Conservation (phyloP, 2,329 filamentous ascomycete genomes). For the Diplocarpon rosae region DNA sequence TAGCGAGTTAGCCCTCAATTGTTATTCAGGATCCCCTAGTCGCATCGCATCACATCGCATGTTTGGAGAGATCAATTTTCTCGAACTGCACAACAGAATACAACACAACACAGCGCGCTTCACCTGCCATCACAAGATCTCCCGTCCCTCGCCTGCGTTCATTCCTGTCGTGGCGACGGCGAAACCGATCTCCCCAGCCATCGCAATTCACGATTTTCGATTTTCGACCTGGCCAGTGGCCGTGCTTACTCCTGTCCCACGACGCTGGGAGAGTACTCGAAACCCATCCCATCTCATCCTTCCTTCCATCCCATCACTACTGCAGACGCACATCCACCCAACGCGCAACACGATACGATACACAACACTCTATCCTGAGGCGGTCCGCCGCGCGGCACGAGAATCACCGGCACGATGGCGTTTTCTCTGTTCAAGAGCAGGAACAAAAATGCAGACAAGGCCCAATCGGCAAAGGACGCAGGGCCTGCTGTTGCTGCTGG, state of each 20-base stretch:
- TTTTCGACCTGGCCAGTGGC: background rate
- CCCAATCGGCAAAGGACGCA: slow-evolving; percentile 22
- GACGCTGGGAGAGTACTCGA: slow-evolving; percentile 2
- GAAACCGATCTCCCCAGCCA: too few relatives aligned
- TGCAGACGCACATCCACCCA: background rate
- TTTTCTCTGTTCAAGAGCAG: slow-evolving; percentile 71
- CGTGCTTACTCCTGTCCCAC: slow-evolving; percentile 2
- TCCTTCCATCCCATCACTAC: background rate
- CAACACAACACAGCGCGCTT: too few relatives aligned
- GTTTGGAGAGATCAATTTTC: too few relatives aligned
- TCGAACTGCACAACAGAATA: too few relatives aligned
- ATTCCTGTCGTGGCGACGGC: too few relatives aligned
- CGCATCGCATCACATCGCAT: too few relatives aligned
- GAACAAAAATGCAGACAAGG: slow-evolving; percentile 55
- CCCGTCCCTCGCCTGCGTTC: too few relatives aligned
- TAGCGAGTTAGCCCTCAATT: too few relatives aligned
- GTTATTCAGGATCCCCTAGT: too few relatives aligned
- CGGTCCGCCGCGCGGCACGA: slow-evolving; percentile 20
- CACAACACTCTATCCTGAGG: slow-evolving; percentile 12
- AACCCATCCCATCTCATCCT: background rate
- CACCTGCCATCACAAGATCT: too few relatives aligned
- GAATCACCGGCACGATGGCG: slow-evolving; percentile 45
- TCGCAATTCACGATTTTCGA: too few relatives aligned
- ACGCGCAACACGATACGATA: slow-evolving; percentile 7
- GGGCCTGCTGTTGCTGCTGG: slow-evolving; percentile 3